These are phyloP conservation scores for Candida arabinofermentans DNA, from an alignment of 805 yeast genomes.

Conservation along the genomic window DNA sequence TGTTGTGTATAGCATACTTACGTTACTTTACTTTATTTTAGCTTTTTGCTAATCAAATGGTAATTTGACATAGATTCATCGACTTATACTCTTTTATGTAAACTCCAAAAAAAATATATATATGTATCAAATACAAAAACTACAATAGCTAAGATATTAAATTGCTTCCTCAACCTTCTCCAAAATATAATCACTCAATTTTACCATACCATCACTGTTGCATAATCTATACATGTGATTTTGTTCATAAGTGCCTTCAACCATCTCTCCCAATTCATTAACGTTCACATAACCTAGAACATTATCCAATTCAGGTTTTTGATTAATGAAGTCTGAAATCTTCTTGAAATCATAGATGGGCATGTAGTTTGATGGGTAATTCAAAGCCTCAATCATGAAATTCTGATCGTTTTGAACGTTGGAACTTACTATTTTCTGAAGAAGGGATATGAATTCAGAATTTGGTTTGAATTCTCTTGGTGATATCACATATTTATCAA, in stretches of 20 bases:
- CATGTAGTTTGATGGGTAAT: slow-evolving; percentile 50
- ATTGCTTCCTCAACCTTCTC: slow-evolving; percentile 34
- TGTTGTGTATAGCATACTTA: too few relatives aligned
- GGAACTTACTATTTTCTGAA: slow-evolving; percentile 22
- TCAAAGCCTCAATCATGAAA: slow-evolving; percentile 52
- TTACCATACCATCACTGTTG: slow-evolving; percentile 45
- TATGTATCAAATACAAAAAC: slow-evolving; percentile 5
- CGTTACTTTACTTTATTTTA: too few relatives aligned
- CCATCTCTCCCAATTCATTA: slow-evolving; percentile 48
- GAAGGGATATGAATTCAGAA: slow-evolving; percentile 16
- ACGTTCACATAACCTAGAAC: slow-evolving; percentile 68
- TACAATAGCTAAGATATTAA: too few relatives aligned
- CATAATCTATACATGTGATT: slow-evolving; percentile 58
- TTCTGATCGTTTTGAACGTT: slow-evolving; percentile 43
- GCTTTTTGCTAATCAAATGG: too few relatives aligned
- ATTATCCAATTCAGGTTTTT: slow-evolving; percentile 61
- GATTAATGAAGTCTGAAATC: slow-evolving; percentile 55
- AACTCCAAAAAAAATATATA: background rate
- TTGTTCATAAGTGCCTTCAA: slow-evolving; percentile 49
- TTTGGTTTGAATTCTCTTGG: slow-evolving; percentile 26
- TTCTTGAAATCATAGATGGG: slow-evolving; percentile 70
- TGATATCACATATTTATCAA: slow-evolving; percentile 9
- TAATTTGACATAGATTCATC: too few relatives aligned
- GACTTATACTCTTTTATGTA: background rate
- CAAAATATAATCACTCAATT: slow-evolving; percentile 47